phyloP scores from a whole-genome alignment of 192 early-diverging fungal genomes.

The Coemansia sp. region DNA sequence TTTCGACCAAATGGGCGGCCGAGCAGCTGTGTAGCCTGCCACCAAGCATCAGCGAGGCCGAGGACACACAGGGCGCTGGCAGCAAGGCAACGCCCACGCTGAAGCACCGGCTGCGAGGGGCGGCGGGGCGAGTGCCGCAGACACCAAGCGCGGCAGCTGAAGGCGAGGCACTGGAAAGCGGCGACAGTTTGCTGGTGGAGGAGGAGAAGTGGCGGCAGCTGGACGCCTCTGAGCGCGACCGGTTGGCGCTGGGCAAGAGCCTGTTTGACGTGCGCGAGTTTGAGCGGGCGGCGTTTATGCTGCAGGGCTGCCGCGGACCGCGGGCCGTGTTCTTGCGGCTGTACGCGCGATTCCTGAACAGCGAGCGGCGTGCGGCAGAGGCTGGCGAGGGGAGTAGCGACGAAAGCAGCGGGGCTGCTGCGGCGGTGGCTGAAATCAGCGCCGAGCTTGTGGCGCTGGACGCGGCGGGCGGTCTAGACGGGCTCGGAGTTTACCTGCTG shows the following conservation, averaged over 20 bases:
- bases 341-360: constrained; percentile 77
- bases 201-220: constrained; percentile 11
- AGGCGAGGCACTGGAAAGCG: no score
- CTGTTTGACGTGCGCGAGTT: constrained; percentile 77
- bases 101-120: constrained; percentile 21
- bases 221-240: constrained; percentile 30
- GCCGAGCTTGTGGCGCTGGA: constrained; percentile 36
- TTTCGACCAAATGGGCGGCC: constrained; percentile 75
- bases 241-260: constrained; percentile 66
- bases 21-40: constrained; percentile 51
- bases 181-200: no score
- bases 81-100: constrained; percentile 14
- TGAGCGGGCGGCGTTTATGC: constrained; percentile 61
- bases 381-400: neutral
- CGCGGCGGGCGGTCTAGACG: constrained; percentile 20
- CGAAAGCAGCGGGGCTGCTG: constrained; percentile 9
- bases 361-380: constrained; percentile 26
- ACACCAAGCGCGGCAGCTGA: neutral
- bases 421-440: constrained; percentile 32
- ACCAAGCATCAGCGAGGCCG: neutral
- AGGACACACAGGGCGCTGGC: neutral
- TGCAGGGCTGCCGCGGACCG: constrained; percentile 56
- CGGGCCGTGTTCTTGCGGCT: constrained; percentile 74
- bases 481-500: constrained; percentile 45
- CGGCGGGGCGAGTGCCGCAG: constrained; percentile 4